phyloP scores from a whole-genome alignment of 23 red algal species.

The Agarophyton chilense region DNA sequence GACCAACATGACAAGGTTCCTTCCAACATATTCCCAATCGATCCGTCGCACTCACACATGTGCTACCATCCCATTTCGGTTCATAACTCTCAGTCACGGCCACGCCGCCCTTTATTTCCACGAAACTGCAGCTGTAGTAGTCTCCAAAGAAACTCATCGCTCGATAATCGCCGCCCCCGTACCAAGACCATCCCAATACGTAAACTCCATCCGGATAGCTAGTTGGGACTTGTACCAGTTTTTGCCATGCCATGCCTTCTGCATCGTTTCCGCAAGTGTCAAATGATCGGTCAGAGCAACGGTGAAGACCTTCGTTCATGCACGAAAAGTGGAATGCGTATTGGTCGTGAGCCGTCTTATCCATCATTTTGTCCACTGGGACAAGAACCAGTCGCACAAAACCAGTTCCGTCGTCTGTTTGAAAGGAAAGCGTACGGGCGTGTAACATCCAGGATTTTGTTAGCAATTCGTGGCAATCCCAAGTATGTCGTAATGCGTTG shows the following conservation, averaged over 20 bases:
- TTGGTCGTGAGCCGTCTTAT: constrained; percentile 57
- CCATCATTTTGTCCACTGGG: constrained; percentile 60
- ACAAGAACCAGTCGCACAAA: constrained; percentile 61
- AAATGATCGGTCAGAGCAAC: constrained; percentile 37
- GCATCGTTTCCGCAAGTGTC: constrained; percentile 63
- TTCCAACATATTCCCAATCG: constrained; percentile 47
- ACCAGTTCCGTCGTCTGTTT: constrained; percentile 52
- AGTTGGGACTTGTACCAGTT: constrained; percentile 42
- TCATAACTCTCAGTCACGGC: constrained; percentile 43
- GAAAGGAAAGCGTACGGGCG: not conserved
- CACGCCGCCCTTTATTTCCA: constrained; percentile 57
- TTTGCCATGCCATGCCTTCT: constrained; percentile 56
- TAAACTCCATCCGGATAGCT: constrained; percentile 66
- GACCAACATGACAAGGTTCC: constrained; percentile 50
- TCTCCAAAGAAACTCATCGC: constrained; percentile 68
- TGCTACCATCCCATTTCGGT: constrained; percentile 48
- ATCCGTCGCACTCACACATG: constrained; percentile 36
- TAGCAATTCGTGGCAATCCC: not conserved
- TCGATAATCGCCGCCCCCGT: constrained; percentile 62
- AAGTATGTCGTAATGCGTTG: not conserved
- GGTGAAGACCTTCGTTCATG: constrained; percentile 55
- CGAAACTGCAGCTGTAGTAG: constrained; percentile 67
- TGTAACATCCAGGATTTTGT: not conserved
- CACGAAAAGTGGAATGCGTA: constrained; percentile 69
- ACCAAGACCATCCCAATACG: constrained; percentile 76